Percentiles rank a stretch among this genome's conserved stretches.
These are phyloP conservation scores for Podospora fimiseda DNA, from an alignment of 495 filamentous ascomycete genomes.

Conservation along the genomic window DNA sequence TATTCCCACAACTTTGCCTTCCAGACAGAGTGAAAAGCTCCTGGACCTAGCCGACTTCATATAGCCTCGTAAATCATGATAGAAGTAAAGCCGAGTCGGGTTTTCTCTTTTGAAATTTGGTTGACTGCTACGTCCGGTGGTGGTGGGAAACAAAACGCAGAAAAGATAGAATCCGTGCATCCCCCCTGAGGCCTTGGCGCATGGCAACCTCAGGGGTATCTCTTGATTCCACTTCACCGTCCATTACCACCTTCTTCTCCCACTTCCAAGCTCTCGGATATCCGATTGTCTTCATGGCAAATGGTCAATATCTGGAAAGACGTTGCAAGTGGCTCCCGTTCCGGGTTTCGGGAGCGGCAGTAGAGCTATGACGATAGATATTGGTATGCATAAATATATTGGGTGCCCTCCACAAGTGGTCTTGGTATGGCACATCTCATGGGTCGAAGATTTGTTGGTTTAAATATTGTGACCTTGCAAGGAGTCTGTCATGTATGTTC, in stretches of 20 bases:
- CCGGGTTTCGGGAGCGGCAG: conserved; percentile 1
- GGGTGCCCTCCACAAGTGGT: not conserved
- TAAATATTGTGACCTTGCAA: not conserved
- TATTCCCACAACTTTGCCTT: not conserved
- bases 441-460: conserved; percentile 1
- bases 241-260: not conserved
- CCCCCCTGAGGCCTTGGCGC: not conserved
- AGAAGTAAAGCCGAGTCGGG: not conserved
- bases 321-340: conserved; percentile 3
- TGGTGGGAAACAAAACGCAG: not conserved
- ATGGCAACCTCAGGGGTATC: not conserved
- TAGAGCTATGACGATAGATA: too few relatives aligned
- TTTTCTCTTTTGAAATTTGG: not conserved
- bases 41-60: too few relatives aligned
- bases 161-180: conserved; percentile 4
- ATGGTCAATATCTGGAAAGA: too few relatives aligned
- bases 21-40: too few relatives aligned
- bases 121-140: not conserved
- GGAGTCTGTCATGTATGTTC: not conserved
- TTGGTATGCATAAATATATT: not conserved
- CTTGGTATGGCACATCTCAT: not conserved
- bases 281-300: too few relatives aligned
- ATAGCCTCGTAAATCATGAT: not conserved
- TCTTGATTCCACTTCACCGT: not conserved
- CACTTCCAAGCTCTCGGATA: not conserved